Evolutionary conservation across 2,329 filamentous ascomycete species (phyloP).

Genomic region (Colletotrichum sp.): DNA sequence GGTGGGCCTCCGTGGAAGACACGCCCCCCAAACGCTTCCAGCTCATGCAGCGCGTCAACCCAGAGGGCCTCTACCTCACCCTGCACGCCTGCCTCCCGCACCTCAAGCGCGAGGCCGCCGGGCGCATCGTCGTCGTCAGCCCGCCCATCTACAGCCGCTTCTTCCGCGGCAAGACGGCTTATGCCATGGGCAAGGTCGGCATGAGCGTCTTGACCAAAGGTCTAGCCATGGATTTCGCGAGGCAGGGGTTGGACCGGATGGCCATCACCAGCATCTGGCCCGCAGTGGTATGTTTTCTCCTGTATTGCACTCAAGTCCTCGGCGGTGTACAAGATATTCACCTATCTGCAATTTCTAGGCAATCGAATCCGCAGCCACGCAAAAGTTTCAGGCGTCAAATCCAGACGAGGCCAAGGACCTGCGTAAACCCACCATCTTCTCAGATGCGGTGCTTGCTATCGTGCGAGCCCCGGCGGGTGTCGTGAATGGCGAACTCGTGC

Average conservation of each 20-base stretch:
- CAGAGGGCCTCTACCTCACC: slow-evolving; percentile 76
- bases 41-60: slow-evolving; percentile 77
- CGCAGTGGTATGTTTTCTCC: slow-evolving; percentile 60
- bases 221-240: slow-evolving; percentile 79
- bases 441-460: slow-evolving; percentile 78
- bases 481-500: slow-evolving; percentile 74
- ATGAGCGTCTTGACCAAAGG: slow-evolving; percentile 86
- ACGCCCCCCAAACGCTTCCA: slow-evolving; percentile 77
- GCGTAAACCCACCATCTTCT: slow-evolving; percentile 76
- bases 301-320: not conserved
- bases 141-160: slow-evolving; percentile 88
- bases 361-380: slow-evolving; percentile 79
- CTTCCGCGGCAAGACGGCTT: slow-evolving; percentile 84
- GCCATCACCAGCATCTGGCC: slow-evolving; percentile 86
- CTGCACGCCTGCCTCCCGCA: slow-evolving; percentile 73
- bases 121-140: slow-evolving; percentile 77
- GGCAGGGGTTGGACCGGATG: slow-evolving; percentile 71
- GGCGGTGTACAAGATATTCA: not conserved
- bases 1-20: slow-evolving; percentile 77
- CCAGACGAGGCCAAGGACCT: slow-evolving; percentile 60
- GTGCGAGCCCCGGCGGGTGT: slow-evolving; percentile 60
- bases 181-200: slow-evolving; percentile 78
- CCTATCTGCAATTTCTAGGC: slow-evolving; percentile 35
- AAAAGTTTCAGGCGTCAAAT: slow-evolving; percentile 49
- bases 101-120: slow-evolving; percentile 58